These are phyloP conservation scores for Fulvia fulva DNA, from an alignment of 2,329 filamentous ascomycete species.

Conservation along the genomic window DNA sequence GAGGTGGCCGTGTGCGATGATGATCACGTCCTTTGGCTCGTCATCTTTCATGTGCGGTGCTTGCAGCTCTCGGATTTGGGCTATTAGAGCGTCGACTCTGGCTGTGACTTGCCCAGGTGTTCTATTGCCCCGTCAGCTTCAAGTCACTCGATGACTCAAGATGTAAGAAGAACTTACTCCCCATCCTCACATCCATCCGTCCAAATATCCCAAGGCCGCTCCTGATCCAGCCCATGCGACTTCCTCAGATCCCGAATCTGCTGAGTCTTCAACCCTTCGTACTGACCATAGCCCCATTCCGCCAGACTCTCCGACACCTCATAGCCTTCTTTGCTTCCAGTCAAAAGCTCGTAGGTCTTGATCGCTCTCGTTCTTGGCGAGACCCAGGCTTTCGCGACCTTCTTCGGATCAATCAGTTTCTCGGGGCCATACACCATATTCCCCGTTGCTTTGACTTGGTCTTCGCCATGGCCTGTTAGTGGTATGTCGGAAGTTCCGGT, in stretches of 20 bases:
- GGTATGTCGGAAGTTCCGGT: conserved; percentile 84
- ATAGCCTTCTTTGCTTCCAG: conserved; percentile 31
- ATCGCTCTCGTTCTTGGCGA: conserved; percentile 49
- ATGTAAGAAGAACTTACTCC: conserved; percentile 54
- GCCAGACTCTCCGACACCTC: conserved; percentile 65
- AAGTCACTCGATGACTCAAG: neutral
- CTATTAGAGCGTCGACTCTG: conserved; percentile 69
- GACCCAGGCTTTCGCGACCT: conserved; percentile 46
- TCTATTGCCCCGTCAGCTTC: conserved; percentile 37
- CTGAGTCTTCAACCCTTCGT: conserved; percentile 72
- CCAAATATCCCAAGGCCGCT: conserved; percentile 79
- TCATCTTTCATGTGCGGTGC: conserved; percentile 42
- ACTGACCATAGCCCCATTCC: conserved; percentile 78
- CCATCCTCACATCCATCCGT: conserved; percentile 80
- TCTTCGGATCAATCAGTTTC: conserved; percentile 50
- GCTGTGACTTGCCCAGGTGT: conserved; percentile 64
- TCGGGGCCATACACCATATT: conserved; percentile 47
- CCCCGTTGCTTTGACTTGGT: conserved; percentile 49
- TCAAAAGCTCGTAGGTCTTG: conserved; percentile 48
- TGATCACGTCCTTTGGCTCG: conserved; percentile 59
- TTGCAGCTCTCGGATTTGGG: conserved; percentile 63
- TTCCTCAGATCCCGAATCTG: conserved; percentile 62
- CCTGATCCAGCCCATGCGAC: conserved; percentile 52
- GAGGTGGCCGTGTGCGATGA: conserved; percentile 84
- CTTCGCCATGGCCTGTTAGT: conserved; percentile 74